Percentiles rank a stretch among this genome's conserved stretches.
These are phyloP conservation scores for Monosporascus sp. DNA, from an alignment of 2,329 filamentous ascomycete species.

Conservation along the genomic window DNA sequence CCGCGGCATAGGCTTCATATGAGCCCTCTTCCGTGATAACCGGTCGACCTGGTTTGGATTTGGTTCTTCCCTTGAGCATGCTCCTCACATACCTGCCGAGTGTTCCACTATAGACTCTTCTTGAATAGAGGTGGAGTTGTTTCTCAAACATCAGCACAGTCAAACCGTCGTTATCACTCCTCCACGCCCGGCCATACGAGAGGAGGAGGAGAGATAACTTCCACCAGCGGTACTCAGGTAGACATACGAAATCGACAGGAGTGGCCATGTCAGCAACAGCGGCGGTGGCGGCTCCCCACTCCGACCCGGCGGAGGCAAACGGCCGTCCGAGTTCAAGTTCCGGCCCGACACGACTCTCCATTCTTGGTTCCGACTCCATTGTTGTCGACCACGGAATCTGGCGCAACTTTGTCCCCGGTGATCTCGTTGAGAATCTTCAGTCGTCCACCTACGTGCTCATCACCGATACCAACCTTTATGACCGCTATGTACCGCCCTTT, in stretches of 20 bases:
- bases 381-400: constrained; percentile 89
- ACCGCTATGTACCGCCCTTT: constrained; percentile 77
- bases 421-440: constrained; percentile 69
- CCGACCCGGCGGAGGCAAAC: neutral
- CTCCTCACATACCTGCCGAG: neutral
- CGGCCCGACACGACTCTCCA: constrained; percentile 60
- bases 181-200: no score
- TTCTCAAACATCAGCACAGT: no score
- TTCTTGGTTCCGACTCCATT: constrained; percentile 86
- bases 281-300: neutral
- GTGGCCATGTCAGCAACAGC: neutral
- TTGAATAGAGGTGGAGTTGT: no score
- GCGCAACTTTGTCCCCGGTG: constrained; percentile 72
- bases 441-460: constrained; percentile 95
- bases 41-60: no score
- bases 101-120: no score
- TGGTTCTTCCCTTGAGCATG: no score
- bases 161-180: no score
- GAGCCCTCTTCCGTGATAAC: neutral
- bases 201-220: no score
- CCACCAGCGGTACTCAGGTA: neutral
- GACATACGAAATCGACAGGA: neutral
- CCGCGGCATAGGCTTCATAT: neutral
- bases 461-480: constrained; percentile 87
- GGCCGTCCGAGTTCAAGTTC: neutral